These are phyloP conservation scores for Melastoma malabathricum DNA, from an alignment of 345 rosid species.

Conservation along the genomic window DNA sequence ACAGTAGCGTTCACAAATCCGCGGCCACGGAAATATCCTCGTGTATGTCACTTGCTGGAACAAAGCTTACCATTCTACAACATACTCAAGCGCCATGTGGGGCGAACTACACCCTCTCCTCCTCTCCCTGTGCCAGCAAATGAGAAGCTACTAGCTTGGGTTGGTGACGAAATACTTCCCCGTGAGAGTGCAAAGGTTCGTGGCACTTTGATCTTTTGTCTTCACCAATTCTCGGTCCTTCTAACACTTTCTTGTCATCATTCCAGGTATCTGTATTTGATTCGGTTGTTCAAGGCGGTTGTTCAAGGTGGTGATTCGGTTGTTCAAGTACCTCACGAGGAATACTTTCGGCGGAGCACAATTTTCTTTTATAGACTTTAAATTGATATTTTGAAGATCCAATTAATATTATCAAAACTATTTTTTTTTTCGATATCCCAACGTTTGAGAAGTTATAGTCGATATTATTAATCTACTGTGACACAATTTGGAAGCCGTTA, in stretches of 20 bases:
- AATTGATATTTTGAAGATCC: no score
- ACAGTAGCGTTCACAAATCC: slow-evolving; percentile 47
- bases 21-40: slow-evolving; percentile 41
- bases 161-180: slow-evolving; percentile 72
- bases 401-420: no score
- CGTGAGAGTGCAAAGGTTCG: slow-evolving; percentile 70
- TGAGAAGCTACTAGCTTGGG: slow-evolving; percentile 72
- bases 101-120: slow-evolving; percentile 41
- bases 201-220: slow-evolving; percentile 1
- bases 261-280: slow-evolving; percentile 79
- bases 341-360: slow-evolving; percentile 32
- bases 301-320: slow-evolving; percentile 89
- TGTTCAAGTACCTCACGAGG: slow-evolving; percentile 32
- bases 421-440: no score
- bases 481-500: no score
- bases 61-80: slow-evolving; percentile 73
- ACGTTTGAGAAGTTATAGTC: no score
- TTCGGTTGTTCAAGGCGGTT: slow-evolving; percentile 91
- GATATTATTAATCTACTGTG: no score
- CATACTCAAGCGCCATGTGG: slow-evolving; percentile 46
- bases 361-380: no score
- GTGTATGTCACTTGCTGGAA: slow-evolving; percentile 58
- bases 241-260: slow-evolving; percentile 7
- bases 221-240: slow-evolving; percentile 1
- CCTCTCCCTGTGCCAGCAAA: slow-evolving; percentile 69